Evolutionary conservation across 768 basidiomycete genomes (phyloP).

Genomic region (Russula emetica): DNA sequence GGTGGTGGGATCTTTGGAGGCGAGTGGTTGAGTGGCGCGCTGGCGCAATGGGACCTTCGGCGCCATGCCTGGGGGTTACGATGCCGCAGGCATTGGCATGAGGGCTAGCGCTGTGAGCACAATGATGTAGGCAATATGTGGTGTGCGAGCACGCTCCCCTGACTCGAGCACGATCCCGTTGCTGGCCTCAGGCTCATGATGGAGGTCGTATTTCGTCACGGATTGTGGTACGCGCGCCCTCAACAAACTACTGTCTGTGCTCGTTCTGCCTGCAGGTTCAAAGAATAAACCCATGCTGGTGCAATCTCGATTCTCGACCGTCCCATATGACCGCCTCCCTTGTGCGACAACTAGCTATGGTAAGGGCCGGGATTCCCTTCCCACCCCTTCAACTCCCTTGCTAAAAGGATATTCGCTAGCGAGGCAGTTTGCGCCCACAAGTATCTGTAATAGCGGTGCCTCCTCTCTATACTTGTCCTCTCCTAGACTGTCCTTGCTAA

Average conservation of each 20-base stretch:
- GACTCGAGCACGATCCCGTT: slow-evolving; percentile 21
- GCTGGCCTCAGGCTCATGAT: slow-evolving; percentile 8
- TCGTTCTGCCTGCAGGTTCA: neutral
- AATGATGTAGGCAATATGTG: neutral
- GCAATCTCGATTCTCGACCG: slow-evolving; percentile 35
- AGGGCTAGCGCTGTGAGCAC: neutral
- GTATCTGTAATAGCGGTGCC: too few relatives aligned
- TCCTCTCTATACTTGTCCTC: too few relatives aligned
- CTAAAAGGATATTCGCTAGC: too few relatives aligned
- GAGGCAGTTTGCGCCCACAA: too few relatives aligned
- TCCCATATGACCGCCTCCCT: slow-evolving; percentile 57
- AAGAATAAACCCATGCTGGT: neutral
- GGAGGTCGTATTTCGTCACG: slow-evolving; percentile 20
- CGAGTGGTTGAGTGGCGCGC: slow-evolving; percentile 49
- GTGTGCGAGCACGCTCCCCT: slow-evolving; percentile 5
- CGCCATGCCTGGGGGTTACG: neutral
- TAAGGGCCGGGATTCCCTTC: too few relatives aligned
- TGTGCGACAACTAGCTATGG: slow-evolving; percentile 41
- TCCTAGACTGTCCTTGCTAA: too few relatives aligned
- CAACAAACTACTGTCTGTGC: slow-evolving; percentile 7
- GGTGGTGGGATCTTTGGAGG: slow-evolving; percentile 22
- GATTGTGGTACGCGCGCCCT: slow-evolving; percentile 20
- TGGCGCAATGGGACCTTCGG: slow-evolving; percentile 50
- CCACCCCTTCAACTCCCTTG: too few relatives aligned
- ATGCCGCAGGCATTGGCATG: neutral